Percentiles rank a stretch among this genome's conserved stretches.
These are phyloP conservation scores for Botryotinia convoluta DNA, from an alignment of 2,329 filamentous ascomycete species.

Conservation along the genomic window DNA sequence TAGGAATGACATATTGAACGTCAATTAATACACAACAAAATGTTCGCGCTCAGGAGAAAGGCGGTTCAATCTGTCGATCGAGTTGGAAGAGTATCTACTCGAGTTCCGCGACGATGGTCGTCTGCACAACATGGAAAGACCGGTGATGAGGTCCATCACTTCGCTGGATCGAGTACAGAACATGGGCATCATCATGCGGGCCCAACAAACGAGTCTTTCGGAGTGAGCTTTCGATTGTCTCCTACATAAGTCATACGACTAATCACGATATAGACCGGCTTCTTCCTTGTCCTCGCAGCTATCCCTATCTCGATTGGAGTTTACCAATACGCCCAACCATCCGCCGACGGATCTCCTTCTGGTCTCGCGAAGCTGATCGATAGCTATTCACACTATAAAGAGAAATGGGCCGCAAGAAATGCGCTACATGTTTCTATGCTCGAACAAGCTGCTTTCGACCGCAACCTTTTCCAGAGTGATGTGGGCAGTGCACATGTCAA, in stretches of 20 bases:
- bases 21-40: conserved; percentile 37
- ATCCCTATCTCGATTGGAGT: conserved; percentile 46
- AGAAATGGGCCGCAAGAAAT: conserved; percentile 54
- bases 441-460: conserved; percentile 61
- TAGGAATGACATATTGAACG: background rate
- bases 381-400: conserved; percentile 52
- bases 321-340: conserved; percentile 44
- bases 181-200: conserved; percentile 38
- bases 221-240: conserved; percentile 43
- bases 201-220: conserved; percentile 48
- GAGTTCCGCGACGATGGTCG: conserved; percentile 28
- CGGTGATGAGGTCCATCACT: conserved; percentile 29
- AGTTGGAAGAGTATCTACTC: conserved; percentile 26
- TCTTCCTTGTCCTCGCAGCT: conserved; percentile 46
- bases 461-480: conserved; percentile 55
- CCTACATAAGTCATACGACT: conserved; percentile 7
- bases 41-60: conserved; percentile 38
- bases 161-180: conserved; percentile 24
- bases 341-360: conserved; percentile 41
- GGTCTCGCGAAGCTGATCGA: conserved; percentile 51
- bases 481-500: conserved; percentile 47
- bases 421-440: conserved; percentile 58
- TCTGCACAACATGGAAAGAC: conserved; percentile 29
- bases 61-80: conserved; percentile 34
- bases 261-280: conserved; percentile 42